Evolutionary conservation across 768 basidiomycete genomes (phyloP).

Genomic region (Amanita rubescens): DNA sequence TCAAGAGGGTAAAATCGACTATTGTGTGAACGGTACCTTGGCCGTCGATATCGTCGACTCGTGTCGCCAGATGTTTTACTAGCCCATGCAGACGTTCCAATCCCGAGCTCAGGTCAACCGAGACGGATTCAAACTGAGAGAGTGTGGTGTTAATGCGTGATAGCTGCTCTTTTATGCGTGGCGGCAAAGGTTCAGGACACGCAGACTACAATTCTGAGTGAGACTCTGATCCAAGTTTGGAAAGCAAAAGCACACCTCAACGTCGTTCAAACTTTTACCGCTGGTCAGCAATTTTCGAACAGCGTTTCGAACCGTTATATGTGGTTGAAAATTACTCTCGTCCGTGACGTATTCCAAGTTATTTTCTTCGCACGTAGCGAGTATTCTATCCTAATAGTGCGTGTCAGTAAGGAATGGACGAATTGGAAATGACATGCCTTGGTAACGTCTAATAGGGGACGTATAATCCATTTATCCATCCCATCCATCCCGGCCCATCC

Average conservation of each 20-base stretch:
- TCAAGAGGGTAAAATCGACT: background rate
- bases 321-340: constrained; percentile 67
- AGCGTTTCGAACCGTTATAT: constrained; percentile 64
- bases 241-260: constrained; percentile 12
- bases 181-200: constrained; percentile 17
- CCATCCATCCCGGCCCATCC: constrained; percentile 45
- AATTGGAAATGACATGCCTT: constrained; percentile 42
- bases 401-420: background rate
- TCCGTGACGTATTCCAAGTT: constrained; percentile 57
- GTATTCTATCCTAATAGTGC: constrained; percentile 58
- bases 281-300: constrained; percentile 42
- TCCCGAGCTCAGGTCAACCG: constrained; percentile 25
- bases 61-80: constrained; percentile 26
- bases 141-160: constrained; percentile 24
- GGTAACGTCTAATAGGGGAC: constrained; percentile 58
- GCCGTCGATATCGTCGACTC: constrained; percentile 33
- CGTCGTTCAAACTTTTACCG: constrained; percentile 8
- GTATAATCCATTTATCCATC: constrained; percentile 61
- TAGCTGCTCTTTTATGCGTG: constrained; percentile 26
- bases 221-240: background rate
- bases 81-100: constrained; percentile 31
- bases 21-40: constrained; percentile 30
- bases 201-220: constrained; percentile 1
- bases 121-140: constrained; percentile 20
- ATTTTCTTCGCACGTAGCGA: constrained; percentile 68